Conservation (phyloP, 2,329 filamentous ascomycete species). For the Fusarium clavum region DNA sequence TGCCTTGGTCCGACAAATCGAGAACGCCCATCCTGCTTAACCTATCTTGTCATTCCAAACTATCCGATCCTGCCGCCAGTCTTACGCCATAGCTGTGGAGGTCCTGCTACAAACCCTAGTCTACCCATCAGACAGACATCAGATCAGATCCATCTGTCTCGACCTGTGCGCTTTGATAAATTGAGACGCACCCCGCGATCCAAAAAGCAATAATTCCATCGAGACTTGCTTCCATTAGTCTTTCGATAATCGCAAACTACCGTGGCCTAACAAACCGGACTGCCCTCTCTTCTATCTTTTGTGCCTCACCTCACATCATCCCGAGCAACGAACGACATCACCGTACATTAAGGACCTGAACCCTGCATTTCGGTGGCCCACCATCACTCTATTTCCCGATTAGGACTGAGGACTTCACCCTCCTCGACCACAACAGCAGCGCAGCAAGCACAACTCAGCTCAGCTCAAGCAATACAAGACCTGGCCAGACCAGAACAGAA, state of each 20-base stretch:
- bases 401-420: slow-evolving; percentile 15
- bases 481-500: not conserved
- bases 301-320: slow-evolving; percentile 29
- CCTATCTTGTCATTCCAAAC: slow-evolving; percentile 30
- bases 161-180: slow-evolving; percentile 32
- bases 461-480: slow-evolving; percentile 16
- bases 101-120: not conserved
- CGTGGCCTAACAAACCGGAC: not conserved
- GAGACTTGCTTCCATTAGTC: not conserved
- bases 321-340: slow-evolving; percentile 35
- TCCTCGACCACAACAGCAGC: slow-evolving; percentile 1
- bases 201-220: not conserved
- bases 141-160: slow-evolving; percentile 6
- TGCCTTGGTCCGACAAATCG: slow-evolving; percentile 30
- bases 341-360: slow-evolving; percentile 37
- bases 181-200: slow-evolving; percentile 14
- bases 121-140: not conserved
- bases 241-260: not conserved
- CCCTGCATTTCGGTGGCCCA: slow-evolving; percentile 36
- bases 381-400: slow-evolving; percentile 28
- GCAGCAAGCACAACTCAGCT: not conserved
- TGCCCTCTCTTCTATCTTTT: not conserved
- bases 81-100: slow-evolving; percentile 31
- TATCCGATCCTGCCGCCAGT: slow-evolving; percentile 30
- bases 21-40: slow-evolving; percentile 28